Evolutionary conservation across 305 asterid genomes (phyloP).

Genomic region (Fraxinus latifolia): DNA sequence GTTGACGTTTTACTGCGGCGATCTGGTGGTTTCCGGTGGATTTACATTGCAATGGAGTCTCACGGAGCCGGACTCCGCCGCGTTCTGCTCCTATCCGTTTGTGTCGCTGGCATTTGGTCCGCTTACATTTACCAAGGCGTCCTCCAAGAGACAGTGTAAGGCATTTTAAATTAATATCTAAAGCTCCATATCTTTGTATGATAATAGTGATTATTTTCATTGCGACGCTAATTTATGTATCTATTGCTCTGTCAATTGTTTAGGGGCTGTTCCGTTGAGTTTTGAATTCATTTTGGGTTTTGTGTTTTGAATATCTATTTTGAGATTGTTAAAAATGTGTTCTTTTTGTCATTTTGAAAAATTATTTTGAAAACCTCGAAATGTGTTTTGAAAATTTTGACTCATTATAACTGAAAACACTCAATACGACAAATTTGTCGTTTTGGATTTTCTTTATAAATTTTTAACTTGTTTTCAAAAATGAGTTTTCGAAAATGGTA

Average conservation of each 20-base stretch:
- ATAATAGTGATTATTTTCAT: not conserved
- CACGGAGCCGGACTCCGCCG: conserved; percentile 78
- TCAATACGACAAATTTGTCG: too few species aligned
- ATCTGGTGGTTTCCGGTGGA: conserved; percentile 41
- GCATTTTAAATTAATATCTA: conserved; percentile 15
- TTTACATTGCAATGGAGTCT: conserved; percentile 53
- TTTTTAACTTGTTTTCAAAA: too few species aligned
- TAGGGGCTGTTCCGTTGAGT: too few species aligned
- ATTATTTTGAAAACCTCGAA: too few species aligned
- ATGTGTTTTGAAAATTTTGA: too few species aligned
- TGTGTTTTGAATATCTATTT: too few species aligned
- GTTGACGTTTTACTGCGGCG: conserved; percentile 32
- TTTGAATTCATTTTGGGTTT: too few species aligned
- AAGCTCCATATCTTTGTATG: not conserved
- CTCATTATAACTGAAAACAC: too few species aligned
- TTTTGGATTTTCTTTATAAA: too few species aligned
- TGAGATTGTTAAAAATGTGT: too few species aligned
- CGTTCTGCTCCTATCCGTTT: conserved; percentile 62
- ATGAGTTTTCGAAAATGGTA: too few species aligned
- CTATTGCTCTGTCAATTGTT: not conserved
- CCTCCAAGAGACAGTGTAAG: conserved; percentile 87
- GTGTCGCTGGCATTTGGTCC: conserved; percentile 94
- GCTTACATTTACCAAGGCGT: conserved; percentile 95
- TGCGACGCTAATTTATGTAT: not conserved
- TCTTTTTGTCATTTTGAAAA: too few species aligned